Base-by-base conservation (phyloP, 345 rosid species). In the Stellera chamaejasme region DNA sequence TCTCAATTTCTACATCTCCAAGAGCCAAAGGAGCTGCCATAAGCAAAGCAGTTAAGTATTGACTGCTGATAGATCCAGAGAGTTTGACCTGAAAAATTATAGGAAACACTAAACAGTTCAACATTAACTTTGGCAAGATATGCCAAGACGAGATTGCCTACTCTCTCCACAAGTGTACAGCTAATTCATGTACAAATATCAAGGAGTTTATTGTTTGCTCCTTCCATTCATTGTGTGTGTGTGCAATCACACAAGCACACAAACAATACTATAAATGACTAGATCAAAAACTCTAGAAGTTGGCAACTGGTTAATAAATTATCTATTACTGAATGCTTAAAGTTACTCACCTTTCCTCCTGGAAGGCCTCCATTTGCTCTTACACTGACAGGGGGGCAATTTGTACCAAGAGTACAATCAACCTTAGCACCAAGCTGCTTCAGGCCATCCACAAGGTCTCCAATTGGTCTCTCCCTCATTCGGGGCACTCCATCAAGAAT, bases 381-480 rank as follows among this genome's bases (percentile, higher is more conserved):
- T 36, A 93, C 68, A 43, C 61, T 83, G 66, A 89, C 97, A 77
- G 92, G 96, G 55, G 97, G 99, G 23, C 97, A 93, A 63, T 79
- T 75, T 48, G 96, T 89, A 27, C 84, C 94, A 32, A 72, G 66
- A 54, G 77, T 78, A 69, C 96, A 89, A 54, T 82, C 76, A 55
- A 75, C 81, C 70, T 83, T 94, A 13, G 92, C 96, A 64, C 99
- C 97, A 60, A 89, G 90, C 75, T 93, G 99, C 82, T 87, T 76
- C 63, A 89, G 97, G 63, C 94, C 96, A 57, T 52, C 48, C 51
- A 89, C 92, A 73, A 93, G 72, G 77, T 93, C 99, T 28, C 85
- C 96, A 41, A 89, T 93, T 19, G 96, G 95, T 75, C 99, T 87
- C 77, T 93, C 95, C 59, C 99, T 84, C 99, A 93, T 93, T 48